These are phyloP conservation scores for Vachellia pachyceras DNA, from an alignment of 306 rosid genomes.

Conservation along the genomic window DNA sequence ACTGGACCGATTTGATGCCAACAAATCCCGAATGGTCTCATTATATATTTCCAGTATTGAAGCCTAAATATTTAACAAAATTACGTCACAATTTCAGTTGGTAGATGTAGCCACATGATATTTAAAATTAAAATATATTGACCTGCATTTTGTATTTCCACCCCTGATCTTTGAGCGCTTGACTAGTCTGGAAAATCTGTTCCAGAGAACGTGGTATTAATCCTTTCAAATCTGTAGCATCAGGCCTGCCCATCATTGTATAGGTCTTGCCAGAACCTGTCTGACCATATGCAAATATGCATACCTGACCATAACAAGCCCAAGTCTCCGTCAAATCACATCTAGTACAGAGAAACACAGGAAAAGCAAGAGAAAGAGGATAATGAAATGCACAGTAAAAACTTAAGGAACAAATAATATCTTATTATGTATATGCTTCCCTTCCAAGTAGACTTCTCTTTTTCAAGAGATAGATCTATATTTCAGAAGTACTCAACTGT, in stretches of 20 bases:
- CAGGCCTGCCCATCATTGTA: constrained; percentile 96
- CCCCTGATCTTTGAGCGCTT: constrained; percentile 78
- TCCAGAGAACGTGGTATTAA: constrained; percentile 91
- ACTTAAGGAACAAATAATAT: neutral
- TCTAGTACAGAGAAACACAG: neutral
- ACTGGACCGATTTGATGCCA: constrained; percentile 66
- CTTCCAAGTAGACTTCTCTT: neutral
- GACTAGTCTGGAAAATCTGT: constrained; percentile 84
- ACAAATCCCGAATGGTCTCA: constrained; percentile 87
- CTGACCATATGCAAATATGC: constrained; percentile 97
- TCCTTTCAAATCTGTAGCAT: constrained; percentile 77
- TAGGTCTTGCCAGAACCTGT: constrained; percentile 93
- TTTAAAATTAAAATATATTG: constrained; percentile 13
- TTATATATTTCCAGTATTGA: constrained; percentile 91
- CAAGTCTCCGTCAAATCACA: constrained; percentile 17
- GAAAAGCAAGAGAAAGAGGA: neutral
- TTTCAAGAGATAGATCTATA: constrained; percentile 18
- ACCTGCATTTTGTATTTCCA: constrained; percentile 97
- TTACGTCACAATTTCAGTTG: constrained; percentile 20
- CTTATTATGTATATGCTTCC: neutral
- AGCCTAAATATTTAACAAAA: constrained; percentile 58
- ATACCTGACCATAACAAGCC: constrained; percentile 69
- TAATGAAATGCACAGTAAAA: neutral
- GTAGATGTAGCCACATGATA: constrained; percentile 22
- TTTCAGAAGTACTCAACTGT: neutral